Percentiles rank a stretch among this genome's conserved stretches.
Evolutionary conservation across 2,329 filamentous ascomycete genomes (phyloP).

Genomic region (Botrytis tulipae): DNA sequence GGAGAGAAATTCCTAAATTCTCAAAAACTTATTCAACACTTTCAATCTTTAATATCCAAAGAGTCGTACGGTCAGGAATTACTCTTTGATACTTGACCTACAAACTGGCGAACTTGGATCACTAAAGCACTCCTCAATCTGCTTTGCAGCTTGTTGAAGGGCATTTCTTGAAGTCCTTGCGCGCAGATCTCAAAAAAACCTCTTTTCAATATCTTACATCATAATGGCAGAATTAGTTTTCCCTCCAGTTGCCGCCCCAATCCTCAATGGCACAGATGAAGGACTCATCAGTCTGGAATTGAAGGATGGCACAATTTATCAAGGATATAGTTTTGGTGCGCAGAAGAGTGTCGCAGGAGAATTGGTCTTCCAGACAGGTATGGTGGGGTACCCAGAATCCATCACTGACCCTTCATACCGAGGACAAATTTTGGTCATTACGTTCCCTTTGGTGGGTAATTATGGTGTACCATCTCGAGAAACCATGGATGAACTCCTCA

Average conservation of each 20-base stretch:
- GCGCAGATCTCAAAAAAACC: neutral
- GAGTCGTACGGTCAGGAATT: neutral
- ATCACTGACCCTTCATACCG: conserved; percentile 85
- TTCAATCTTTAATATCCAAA: neutral
- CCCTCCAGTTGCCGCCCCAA: conserved; percentile 30
- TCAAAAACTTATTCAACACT: neutral
- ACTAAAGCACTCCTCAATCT: conserved; percentile 22
- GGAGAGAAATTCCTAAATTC: neutral
- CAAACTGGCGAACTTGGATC: conserved; percentile 19
- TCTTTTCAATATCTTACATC: neutral
- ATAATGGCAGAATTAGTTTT: conserved; percentile 27
- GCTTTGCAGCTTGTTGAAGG: conserved; percentile 28
- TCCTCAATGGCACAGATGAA: conserved; percentile 44
- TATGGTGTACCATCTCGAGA: conserved; percentile 93
- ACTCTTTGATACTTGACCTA: neutral
- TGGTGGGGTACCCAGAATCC: conserved; percentile 98
- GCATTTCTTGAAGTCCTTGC: conserved; percentile 14
- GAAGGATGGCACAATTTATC: conserved; percentile 84
- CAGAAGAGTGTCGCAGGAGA: conserved; percentile 93
- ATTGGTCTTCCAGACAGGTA: conserved; percentile 98
- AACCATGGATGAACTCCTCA: conserved; percentile 77
- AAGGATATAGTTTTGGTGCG: conserved; percentile 95
- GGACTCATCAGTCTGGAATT: conserved; percentile 84
- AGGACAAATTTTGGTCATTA: conserved; percentile 93
- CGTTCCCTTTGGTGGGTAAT: conserved; percentile 93